phyloP scores from a whole-genome alignment of 306 rosid genomes.

The Castanea mollissima region DNA sequence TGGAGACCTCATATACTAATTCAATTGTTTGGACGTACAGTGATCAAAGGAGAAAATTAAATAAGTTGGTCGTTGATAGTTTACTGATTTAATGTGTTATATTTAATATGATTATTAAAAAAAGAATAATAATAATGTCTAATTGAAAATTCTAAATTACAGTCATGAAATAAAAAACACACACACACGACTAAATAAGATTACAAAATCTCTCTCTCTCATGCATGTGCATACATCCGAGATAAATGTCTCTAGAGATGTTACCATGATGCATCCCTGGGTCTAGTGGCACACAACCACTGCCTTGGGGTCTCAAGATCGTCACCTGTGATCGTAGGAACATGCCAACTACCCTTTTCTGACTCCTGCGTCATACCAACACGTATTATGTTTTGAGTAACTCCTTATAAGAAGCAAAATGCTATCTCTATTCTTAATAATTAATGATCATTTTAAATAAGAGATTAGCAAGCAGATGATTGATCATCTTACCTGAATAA shows the following conservation, averaged over 20 bases:
- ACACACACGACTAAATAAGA: too few relatives aligned
- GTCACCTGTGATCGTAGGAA: conserved; percentile 66
- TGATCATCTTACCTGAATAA: conserved; percentile 63
- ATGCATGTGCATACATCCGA: neutral
- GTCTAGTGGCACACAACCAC: conserved; percentile 82
- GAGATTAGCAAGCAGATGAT: neutral
- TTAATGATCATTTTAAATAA: neutral
- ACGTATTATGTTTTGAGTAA: neutral
- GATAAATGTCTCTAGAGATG: neutral
- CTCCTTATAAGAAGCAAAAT: neutral
- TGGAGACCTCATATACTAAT: too few relatives aligned
- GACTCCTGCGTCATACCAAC: conserved; percentile 59
- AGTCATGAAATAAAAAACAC: too few relatives aligned
- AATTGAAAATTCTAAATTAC: too few relatives aligned
- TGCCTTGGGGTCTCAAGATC: conserved; percentile 72
- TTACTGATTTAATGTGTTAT: too few relatives aligned
- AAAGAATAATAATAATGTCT: too few relatives aligned
- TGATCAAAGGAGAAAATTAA: too few relatives aligned
- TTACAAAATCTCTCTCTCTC: neutral
- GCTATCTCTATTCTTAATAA: neutral
- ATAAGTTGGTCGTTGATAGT: too few relatives aligned
- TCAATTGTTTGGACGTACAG: too few relatives aligned
- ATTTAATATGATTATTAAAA: too few relatives aligned
- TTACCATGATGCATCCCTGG: conserved; percentile 17
- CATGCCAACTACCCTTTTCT: conserved; percentile 78